These are phyloP conservation scores for Rachicladosporium sp. DNA, from an alignment of 2,329 filamentous ascomycete genomes.

Conservation along the genomic window DNA sequence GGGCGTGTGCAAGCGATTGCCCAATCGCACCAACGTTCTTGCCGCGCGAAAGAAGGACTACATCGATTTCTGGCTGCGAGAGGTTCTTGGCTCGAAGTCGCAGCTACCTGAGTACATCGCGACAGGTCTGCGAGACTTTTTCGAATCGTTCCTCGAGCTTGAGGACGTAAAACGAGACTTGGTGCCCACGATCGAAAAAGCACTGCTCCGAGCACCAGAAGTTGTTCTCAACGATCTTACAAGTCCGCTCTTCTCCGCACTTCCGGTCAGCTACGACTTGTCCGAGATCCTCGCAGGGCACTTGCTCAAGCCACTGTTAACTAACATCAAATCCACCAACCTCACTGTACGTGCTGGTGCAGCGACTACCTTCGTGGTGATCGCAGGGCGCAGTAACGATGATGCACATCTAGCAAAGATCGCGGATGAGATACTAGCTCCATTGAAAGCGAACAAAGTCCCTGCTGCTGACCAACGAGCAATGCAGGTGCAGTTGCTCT, in stretches of 20 bases:
- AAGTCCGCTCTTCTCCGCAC: conserved; percentile 55
- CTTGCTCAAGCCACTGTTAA: conserved; percentile 75
- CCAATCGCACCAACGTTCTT: conserved; percentile 49
- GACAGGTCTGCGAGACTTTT: conserved; percentile 68
- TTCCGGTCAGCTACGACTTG: conserved; percentile 62
- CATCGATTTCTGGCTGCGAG: conserved; percentile 71
- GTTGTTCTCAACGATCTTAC: conserved; percentile 73
- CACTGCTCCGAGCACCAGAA: conserved; percentile 77
- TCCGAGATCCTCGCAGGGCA: conserved; percentile 59
- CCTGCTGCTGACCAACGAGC: conserved; percentile 74
- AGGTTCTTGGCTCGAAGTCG: conserved; percentile 68
- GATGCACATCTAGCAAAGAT: conserved; percentile 51
- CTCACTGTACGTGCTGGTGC: conserved; percentile 62
- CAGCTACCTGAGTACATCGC: conserved; percentile 60
- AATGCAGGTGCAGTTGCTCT: conserved; percentile 70
- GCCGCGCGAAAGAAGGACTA: conserved; percentile 57
- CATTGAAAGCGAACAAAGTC: conserved; percentile 73
- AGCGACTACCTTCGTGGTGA: conserved; percentile 57
- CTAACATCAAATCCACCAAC: conserved; percentile 86
- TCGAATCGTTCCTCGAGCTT: conserved; percentile 56
- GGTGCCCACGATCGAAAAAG: conserved; percentile 75
- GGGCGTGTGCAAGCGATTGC: conserved; percentile 67
- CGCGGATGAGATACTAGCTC: conserved; percentile 63
- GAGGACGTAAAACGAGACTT: conserved; percentile 67
- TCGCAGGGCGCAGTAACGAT: conserved; percentile 52